Percentiles rank a stretch among this genome's conserved stretches.
phyloP scores from a whole-genome alignment of 2,329 filamentous ascomycete genomes.

The Alternaria conjuncta region DNA sequence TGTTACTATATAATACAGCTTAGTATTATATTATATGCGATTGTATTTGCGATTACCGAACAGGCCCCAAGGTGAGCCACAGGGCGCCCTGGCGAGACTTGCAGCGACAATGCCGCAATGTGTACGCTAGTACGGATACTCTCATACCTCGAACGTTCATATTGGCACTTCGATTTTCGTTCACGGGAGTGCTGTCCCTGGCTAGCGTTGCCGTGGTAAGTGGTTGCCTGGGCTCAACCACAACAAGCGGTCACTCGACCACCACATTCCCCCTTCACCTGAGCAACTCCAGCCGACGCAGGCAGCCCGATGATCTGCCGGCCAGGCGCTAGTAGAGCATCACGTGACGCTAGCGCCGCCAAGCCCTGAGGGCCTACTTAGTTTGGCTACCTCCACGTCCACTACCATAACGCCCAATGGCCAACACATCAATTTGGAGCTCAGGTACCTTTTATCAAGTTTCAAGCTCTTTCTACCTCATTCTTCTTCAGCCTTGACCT shows the following conservation, averaged over 20 bases:
- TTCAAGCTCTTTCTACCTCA: neutral
- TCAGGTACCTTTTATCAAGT: neutral
- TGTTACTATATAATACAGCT: no score
- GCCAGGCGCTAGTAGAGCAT: neutral
- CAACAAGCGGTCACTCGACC: neutral
- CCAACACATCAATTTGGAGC: neutral
- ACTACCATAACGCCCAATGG: neutral
- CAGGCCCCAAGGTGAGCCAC: neutral
- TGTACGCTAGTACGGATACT: neutral
- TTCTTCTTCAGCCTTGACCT: neutral
- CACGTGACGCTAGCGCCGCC: neutral
- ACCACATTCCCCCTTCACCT: constrained; percentile 6
- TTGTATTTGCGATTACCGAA: no score
- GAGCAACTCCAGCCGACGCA: neutral
- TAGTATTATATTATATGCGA: no score
- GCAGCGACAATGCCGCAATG: neutral
- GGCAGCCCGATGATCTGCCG: neutral
- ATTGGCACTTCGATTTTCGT: neutral
- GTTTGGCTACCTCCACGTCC: neutral
- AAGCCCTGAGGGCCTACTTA: neutral
- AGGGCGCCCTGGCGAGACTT: neutral
- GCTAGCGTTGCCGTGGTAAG: constrained; percentile 6
- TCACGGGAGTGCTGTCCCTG: constrained; percentile 4
- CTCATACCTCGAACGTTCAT: neutral
- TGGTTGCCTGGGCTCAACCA: neutral